A percentile compares a stretch with the other conserved stretches of the same genome.
Conservation (phyloP, 208 protist genomes). For the Leishmania arabica region DNA sequence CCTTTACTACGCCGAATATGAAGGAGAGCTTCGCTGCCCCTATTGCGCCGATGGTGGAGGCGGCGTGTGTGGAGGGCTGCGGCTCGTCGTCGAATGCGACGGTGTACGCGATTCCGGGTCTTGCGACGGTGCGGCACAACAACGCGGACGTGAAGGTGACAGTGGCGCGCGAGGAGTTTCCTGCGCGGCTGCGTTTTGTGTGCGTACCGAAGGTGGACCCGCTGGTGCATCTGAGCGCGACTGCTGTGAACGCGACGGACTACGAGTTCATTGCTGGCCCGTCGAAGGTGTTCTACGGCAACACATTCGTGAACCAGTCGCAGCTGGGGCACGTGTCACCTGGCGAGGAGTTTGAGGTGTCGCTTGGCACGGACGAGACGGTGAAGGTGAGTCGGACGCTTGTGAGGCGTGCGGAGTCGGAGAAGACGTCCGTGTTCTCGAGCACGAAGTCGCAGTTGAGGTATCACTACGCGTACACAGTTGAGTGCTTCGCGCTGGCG, state of each 20-base stretch:
- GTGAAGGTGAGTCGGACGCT: conserved; percentile 38
- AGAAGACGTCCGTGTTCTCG: conserved; percentile 22
- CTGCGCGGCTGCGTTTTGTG: conserved; percentile 39
- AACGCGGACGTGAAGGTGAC: conserved; percentile 48
- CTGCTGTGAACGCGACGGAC: conserved; percentile 44
- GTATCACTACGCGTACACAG: conserved; percentile 31
- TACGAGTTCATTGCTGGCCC: conserved; percentile 56
- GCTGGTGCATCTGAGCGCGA: conserved; percentile 39
- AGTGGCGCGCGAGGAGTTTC: conserved; percentile 38
- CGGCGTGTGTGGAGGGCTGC: conserved; percentile 16
- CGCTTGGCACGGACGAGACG: conserved; percentile 49
- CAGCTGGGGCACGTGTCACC: conserved; percentile 40
- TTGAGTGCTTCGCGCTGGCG: conserved; percentile 23
- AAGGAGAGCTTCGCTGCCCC: not conserved
- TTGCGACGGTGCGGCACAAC: conserved; percentile 47
- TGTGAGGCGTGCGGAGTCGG: conserved; percentile 29
- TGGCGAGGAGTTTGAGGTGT: conserved; percentile 49
- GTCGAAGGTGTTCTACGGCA: conserved; percentile 50
- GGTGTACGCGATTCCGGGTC: conserved; percentile 45
- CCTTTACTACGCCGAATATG: not conserved
- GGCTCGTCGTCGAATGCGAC: conserved; percentile 35
- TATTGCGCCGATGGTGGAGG: conserved; percentile 23
- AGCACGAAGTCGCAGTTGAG: conserved; percentile 24
- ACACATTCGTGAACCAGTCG: conserved; percentile 51
- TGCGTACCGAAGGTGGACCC: conserved; percentile 40